Conservation (phyloP, 2,329 filamentous ascomycete genomes). For the Pseudogymnoascus sp. region DNA sequence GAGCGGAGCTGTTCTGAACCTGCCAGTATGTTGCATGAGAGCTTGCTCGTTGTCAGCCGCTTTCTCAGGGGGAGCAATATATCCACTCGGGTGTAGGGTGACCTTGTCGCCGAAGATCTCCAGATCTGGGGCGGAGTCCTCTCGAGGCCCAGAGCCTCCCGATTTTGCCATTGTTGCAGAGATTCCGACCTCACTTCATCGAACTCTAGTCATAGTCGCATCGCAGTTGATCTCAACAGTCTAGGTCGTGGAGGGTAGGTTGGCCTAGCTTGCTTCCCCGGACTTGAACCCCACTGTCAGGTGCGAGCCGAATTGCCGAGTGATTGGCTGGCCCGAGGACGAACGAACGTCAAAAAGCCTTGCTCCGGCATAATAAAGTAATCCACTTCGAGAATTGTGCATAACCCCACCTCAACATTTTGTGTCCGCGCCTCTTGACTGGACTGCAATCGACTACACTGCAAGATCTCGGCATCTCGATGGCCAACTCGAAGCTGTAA, state of each 20-base stretch:
- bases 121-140: constrained; percentile 62
- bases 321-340: neutral
- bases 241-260: neutral
- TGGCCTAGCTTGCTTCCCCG: neutral
- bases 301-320: constrained; percentile 2
- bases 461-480: neutral
- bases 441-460: neutral
- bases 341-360: neutral
- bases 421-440: neutral
- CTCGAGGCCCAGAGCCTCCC: constrained; percentile 20
- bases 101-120: constrained; percentile 70
- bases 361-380: neutral
- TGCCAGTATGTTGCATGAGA: constrained; percentile 75
- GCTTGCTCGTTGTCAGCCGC: constrained; percentile 55
- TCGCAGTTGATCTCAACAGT: neutral
- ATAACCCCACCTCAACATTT: constrained; percentile 6
- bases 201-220: neutral
- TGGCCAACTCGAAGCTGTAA: neutral
- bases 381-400: neutral
- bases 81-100: constrained; percentile 68
- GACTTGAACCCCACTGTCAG: neutral
- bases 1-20: constrained; percentile 67
- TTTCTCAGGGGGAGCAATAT: constrained; percentile 43
- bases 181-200: neutral
- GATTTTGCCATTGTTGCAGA: constrained; percentile 31